phyloP scores from a whole-genome alignment of 345 rosid genomes.

The Lagerstroemia speciosa region DNA sequence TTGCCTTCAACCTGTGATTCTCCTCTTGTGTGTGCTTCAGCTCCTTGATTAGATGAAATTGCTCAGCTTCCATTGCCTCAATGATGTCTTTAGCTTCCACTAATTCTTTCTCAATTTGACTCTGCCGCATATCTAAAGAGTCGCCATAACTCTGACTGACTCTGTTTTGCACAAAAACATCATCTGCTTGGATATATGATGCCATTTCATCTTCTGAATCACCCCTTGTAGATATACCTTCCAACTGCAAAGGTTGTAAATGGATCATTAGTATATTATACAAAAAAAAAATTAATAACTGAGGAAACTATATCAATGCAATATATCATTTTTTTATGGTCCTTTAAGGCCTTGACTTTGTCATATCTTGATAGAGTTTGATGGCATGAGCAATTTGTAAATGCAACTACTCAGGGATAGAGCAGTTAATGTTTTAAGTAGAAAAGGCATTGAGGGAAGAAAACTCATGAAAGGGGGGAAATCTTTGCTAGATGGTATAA shows the following conservation, averaged over 20 bases:
- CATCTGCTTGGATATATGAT: slow-evolving; percentile 27
- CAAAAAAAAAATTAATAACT: slow-evolving; percentile 7
- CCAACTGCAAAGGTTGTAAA: slow-evolving; percentile 36
- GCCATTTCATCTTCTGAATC: slow-evolving; percentile 34
- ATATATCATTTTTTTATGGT: too few relatives aligned
- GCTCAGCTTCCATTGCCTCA: slow-evolving; percentile 34
- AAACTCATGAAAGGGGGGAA: not conserved
- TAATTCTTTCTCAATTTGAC: slow-evolving; percentile 26
- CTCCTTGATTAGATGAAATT: slow-evolving; percentile 30
- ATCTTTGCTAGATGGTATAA: too few relatives aligned
- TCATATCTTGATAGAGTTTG: too few relatives aligned
- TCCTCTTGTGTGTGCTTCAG: slow-evolving; percentile 35
- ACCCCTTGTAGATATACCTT: slow-evolving; percentile 31
- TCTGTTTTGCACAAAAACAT: slow-evolving; percentile 19
- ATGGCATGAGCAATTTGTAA: not conserved
- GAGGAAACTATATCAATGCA: slow-evolving; percentile 1
- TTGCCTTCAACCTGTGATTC: slow-evolving; percentile 29
- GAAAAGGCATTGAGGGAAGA: not conserved
- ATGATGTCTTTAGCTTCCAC: slow-evolving; percentile 26
- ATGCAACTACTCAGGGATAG: not conserved
- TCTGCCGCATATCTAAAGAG: slow-evolving; percentile 20
- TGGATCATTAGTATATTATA: not conserved
- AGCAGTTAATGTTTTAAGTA: not conserved
- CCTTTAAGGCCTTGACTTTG: too few relatives aligned
- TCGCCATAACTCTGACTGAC: slow-evolving; percentile 17